These are phyloP conservation scores for Ganoderma leucocontextum DNA, from an alignment of 1,284 basidiomycete genomes.

Conservation along the genomic window DNA sequence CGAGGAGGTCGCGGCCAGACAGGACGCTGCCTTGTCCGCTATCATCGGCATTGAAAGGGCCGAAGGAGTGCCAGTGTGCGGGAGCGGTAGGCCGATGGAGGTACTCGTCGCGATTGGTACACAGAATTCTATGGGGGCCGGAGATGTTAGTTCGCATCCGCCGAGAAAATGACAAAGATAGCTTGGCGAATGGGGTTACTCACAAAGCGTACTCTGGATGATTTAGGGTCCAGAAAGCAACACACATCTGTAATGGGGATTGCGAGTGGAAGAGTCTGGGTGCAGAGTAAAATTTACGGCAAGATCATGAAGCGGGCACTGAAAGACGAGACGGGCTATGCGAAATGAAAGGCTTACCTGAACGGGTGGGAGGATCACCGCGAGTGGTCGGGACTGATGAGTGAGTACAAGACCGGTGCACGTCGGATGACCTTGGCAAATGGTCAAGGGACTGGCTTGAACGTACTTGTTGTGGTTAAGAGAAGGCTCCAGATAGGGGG, in stretches of 20 bases:
- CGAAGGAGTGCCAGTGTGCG: conserved; percentile 68
- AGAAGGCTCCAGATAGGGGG: conserved; percentile 16
- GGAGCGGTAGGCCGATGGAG: conserved; percentile 69
- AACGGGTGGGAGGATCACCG: conserved; percentile 8
- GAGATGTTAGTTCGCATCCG: conserved; percentile 11
- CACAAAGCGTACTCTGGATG: conserved; percentile 81
- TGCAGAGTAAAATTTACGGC: conserved; percentile 20
- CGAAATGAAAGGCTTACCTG: conserved; percentile 14
- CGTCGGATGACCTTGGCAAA: conserved; percentile 12
- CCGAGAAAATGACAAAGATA: neutral
- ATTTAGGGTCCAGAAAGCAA: conserved; percentile 77
- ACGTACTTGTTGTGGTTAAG: conserved; percentile 19
- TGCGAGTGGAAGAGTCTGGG: conserved; percentile 17
- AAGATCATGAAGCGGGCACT: conserved; percentile 9
- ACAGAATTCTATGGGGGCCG: conserved; percentile 62
- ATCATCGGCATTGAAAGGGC: conserved; percentile 32
- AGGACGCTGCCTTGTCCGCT: conserved; percentile 54
- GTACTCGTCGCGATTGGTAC: conserved; percentile 80
- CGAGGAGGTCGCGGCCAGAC: conserved; percentile 75
- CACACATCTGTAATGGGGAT: conserved; percentile 62
- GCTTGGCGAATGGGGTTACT: conserved; percentile 42
- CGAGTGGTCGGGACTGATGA: conserved; percentile 19
- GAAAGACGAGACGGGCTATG: neutral
- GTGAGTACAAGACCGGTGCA: conserved; percentile 8
- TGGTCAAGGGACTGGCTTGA: conserved; percentile 6